phyloP scores from a whole-genome alignment of 768 basidiomycete species.

The Mycena belliarum region DNA sequence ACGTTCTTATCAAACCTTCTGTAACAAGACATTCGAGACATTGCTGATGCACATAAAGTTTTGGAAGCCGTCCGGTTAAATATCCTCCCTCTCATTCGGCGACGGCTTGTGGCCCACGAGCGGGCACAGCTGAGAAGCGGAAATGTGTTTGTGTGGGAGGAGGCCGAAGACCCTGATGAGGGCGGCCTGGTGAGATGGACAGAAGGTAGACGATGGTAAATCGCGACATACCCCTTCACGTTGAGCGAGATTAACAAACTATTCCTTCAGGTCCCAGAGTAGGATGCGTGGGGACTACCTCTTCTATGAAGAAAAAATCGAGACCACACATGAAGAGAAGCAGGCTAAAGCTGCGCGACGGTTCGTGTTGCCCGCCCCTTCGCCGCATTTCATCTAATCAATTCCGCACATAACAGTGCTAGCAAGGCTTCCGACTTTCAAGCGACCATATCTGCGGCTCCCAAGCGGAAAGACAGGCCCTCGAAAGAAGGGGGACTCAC shows the following conservation, averaged over 20 bases:
- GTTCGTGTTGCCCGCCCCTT: conserved; percentile 35
- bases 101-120: conserved; percentile 68
- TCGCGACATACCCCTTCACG: not conserved
- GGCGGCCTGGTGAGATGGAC: conserved; percentile 75
- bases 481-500: conserved; percentile 81
- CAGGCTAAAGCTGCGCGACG: conserved; percentile 79
- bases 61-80: conserved; percentile 76
- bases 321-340: conserved; percentile 76
- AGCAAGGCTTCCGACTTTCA: conserved; percentile 40
- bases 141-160: conserved; percentile 86
- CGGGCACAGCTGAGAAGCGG: conserved; percentile 70
- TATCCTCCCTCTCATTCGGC: conserved; percentile 68
- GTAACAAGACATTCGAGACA: conserved; percentile 68
- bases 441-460: conserved; percentile 56
- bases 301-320: conserved; percentile 84
- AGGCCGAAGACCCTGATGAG: conserved; percentile 68
- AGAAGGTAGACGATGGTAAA: conserved; percentile 76
- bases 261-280: conserved; percentile 68
- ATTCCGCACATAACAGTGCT: conserved; percentile 18
- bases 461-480: conserved; percentile 74
- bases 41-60: conserved; percentile 75
- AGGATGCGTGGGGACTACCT: conserved; percentile 82
- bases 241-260: not conserved
- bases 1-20: not conserved
- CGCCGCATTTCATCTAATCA: conserved; percentile 4